Evolutionary conservation across 228 moss, liverwort and hornwort species (phyloP).

Genomic region (Sphagnum magellanicum): DNA sequence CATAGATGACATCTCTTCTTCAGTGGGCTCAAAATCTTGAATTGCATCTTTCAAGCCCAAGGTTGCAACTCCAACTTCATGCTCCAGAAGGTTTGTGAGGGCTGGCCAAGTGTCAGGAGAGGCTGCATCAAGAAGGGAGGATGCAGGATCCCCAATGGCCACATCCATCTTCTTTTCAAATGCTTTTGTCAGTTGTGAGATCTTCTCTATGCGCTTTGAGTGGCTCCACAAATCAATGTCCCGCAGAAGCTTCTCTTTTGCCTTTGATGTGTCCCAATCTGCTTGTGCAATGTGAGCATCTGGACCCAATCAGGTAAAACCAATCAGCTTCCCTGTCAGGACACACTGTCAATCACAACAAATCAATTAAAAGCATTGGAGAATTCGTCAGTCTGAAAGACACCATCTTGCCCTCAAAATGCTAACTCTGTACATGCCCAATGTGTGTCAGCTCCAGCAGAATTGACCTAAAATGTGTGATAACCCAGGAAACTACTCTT

Average conservation of each 20-base stretch:
- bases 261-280: constrained; percentile 76
- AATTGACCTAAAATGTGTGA: too few species aligned
- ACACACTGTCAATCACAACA: too few species aligned
- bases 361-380: too few species aligned
- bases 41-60: constrained; percentile 40
- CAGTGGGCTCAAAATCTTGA: constrained; percentile 61
- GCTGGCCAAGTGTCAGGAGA: constrained; percentile 69
- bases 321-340: background rate
- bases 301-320: constrained; percentile 6
- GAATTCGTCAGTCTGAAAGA: too few species aligned
- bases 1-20: constrained; percentile 34
- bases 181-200: constrained; percentile 27
- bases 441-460: too few species aligned
- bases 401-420: too few species aligned
- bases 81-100: constrained; percentile 51
- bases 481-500: too few species aligned
- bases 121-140: constrained; percentile 71
- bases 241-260: constrained; percentile 67
- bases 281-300: constrained; percentile 68
- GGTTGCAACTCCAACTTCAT: constrained; percentile 42
- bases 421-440: too few species aligned
- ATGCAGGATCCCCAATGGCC: constrained; percentile 44
- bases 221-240: constrained; percentile 61
- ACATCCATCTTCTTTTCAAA: constrained; percentile 48
- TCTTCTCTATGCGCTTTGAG: constrained; percentile 46